A percentile compares a stretch with the other conserved stretches of the same genome.
phyloP scores from a whole-genome alignment of 768 basidiomycete species.

The Leucocoprinus birnbaumii region DNA sequence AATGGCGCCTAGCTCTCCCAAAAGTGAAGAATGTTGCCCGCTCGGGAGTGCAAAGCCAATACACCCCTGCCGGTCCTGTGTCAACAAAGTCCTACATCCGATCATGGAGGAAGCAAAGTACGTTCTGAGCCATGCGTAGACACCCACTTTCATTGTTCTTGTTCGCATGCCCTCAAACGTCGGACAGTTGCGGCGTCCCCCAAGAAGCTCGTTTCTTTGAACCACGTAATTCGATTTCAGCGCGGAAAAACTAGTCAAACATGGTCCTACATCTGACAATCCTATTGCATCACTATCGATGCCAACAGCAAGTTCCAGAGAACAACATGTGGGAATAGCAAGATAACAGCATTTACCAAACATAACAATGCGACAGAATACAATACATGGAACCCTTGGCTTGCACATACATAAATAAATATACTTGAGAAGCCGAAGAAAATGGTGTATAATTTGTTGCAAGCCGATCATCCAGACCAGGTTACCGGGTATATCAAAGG shows the following conservation, averaged over 20 bases:
- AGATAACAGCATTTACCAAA: slow-evolving; percentile 2
- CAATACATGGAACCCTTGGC: neutral
- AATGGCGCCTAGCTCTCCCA: neutral
- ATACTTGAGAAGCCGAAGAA: neutral
- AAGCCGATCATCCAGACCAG: neutral
- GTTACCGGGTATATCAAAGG: neutral
- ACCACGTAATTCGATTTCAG: neutral
- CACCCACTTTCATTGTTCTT: neutral
- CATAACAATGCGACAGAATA: slow-evolving; percentile 3
- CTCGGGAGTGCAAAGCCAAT: neutral
- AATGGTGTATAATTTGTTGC: neutral
- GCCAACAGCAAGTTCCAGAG: neutral
- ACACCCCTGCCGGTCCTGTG: slow-evolving; percentile 1
- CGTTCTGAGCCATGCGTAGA: neutral
- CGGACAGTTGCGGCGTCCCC: neutral
- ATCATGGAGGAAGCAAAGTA: slow-evolving; percentile 7
- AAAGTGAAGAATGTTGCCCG: neutral
- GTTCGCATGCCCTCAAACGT: slow-evolving; percentile 1
- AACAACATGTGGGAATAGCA: neutral
- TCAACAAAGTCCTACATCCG: slow-evolving; percentile 1
- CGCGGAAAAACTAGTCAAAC: neutral
- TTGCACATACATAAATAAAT: neutral
- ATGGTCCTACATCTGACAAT: neutral
- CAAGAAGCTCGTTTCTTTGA: neutral
- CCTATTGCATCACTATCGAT: neutral